Base-by-base conservation (phyloP, 2,329 filamentous ascomycete genomes). In the Amauroascus verrucosus region DNA sequence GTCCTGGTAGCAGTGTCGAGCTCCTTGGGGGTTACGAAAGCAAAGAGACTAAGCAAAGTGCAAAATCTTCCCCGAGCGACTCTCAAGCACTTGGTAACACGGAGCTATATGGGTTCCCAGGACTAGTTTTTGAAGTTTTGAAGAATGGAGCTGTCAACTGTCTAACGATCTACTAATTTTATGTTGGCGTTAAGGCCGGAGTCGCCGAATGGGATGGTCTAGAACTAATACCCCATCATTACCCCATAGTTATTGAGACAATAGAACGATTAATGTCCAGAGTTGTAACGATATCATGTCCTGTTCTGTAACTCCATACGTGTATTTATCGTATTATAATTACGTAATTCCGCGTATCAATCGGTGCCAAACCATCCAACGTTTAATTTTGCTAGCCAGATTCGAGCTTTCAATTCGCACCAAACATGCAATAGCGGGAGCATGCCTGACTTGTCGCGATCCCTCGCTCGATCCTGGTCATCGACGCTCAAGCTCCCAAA, bases 121-220 rank as follows among this genome's bases (percentile, higher is more conserved):
- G 93, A 0, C 72, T 97, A 68, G 82, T 96, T 45, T 97, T 98
- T 72, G 93, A 98, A 71, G 91, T 98, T 26, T 71, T 97, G 68
- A 90, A 87, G 80, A 96, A 95, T 65, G 89, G 87, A 3, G 84
- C 82, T 57, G 86, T 98, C 22, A 94, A 88, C 68, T 86, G 87
- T 24, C 75, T 97, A 66, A 97, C 91, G 8, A 83, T 95, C 22
- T 95, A 90, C 73, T 95, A 67, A 79, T 50, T 44, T 38, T 43
- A 5, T 38, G 33, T n/a, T 46, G 43, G 43, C 24, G 40, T 45
- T 52, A 45, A 18, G 14, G 13, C 11, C 11, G 14, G 38, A 24
- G 38, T 44, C 14, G n/a, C 13, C 16, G n/a, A 22, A 32, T 50
- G 26, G 28, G 38, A 35, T 22, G 24, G 22, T n/a, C n/a, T 11